Percentiles rank a stretch among this genome's conserved stretches.
Conservation (phyloP, 1,284 basidiomycete species). For the Cryptococcus jaspeensis region DNA sequence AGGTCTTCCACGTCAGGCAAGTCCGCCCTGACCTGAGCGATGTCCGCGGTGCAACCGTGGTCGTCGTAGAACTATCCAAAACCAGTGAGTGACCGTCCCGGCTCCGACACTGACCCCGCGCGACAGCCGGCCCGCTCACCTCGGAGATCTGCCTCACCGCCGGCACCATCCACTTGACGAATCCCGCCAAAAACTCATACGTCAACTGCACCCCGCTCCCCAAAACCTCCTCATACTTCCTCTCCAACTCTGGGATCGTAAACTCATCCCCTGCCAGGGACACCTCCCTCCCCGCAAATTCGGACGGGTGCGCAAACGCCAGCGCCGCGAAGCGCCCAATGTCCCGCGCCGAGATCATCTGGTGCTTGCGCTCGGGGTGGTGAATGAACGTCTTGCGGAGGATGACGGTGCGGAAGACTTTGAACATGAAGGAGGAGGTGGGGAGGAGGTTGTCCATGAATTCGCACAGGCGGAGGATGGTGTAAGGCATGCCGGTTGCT, state of each 20-base stretch:
- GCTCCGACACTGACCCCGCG: background rate
- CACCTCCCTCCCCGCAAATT: constrained; percentile 13
- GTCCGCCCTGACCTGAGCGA: constrained; percentile 10
- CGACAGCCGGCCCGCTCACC: constrained; percentile 18
- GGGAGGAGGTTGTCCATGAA: constrained; percentile 27
- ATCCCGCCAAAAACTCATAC: constrained; percentile 10
- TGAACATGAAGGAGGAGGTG: constrained; percentile 15
- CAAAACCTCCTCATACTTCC: constrained; percentile 22
- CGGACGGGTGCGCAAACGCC: constrained; percentile 16
- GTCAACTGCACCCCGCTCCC: constrained; percentile 16
- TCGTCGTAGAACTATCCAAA: constrained; percentile 27
- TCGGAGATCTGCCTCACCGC: constrained; percentile 10
- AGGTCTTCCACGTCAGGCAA: constrained; percentile 31
- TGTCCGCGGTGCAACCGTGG: constrained; percentile 16
- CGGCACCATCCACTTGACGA: constrained; percentile 12
- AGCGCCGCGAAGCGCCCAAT: constrained; percentile 26
- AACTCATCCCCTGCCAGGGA: constrained; percentile 27
- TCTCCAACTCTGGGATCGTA: constrained; percentile 21
- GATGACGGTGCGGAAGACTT: constrained; percentile 27
- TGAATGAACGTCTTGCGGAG: constrained; percentile 22
- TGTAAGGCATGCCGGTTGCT: constrained; percentile 9
- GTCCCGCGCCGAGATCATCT: constrained; percentile 23
- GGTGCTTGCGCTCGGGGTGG: constrained; percentile 21
- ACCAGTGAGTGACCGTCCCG: too few species aligned
- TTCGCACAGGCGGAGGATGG: constrained; percentile 16